Evolutionary conservation across 148 eudicot species (phyloP).

Genomic region (Chenopodium album): DNA sequence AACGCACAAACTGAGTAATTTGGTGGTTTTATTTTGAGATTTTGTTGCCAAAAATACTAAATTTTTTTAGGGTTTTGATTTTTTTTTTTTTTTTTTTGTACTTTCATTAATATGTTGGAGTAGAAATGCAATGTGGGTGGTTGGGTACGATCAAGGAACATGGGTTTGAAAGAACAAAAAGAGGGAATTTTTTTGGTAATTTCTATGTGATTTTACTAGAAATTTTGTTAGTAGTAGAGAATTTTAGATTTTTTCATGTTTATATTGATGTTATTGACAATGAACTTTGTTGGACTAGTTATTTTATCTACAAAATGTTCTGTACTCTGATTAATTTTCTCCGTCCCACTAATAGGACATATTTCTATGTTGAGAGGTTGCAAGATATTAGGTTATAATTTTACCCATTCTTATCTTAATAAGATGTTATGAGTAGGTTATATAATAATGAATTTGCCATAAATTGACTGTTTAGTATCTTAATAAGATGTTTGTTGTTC

Average conservation of each 20-base stretch:
- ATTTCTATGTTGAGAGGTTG: too few species aligned
- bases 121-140: slow-evolving; percentile 6
- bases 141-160: neutral
- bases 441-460: too few species aligned
- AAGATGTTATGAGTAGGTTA: too few species aligned
- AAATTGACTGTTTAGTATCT: too few species aligned
- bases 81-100: too few species aligned
- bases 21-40: neutral
- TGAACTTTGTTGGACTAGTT: neutral
- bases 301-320: neutral
- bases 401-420: too few species aligned
- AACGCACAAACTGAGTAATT: too few species aligned
- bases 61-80: neutral
- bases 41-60: neutral
- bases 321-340: too few species aligned
- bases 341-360: too few species aligned
- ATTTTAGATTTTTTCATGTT: neutral
- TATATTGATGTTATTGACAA: neutral
- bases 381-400: too few species aligned
- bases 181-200: neutral
- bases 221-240: neutral
- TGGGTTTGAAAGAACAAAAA: neutral
- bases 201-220: neutral
- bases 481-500: too few species aligned
- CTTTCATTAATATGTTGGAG: neutral